Evolutionary conservation across 371 early-diverging fungal species (phyloP).

Genomic region (Mortierella sp.): DNA sequence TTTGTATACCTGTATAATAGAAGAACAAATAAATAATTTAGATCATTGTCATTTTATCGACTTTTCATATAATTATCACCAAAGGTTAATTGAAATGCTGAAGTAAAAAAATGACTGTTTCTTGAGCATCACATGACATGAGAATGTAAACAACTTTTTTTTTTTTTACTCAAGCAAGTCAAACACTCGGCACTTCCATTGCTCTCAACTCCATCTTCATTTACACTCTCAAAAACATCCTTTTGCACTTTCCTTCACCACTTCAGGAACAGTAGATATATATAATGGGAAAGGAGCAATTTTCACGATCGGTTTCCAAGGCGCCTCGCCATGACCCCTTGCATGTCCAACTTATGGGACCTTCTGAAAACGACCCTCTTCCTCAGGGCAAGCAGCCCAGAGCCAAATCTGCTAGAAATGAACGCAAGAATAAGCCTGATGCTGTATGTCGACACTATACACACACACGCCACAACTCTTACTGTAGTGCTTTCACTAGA

Average conservation of each 20-base stretch:
- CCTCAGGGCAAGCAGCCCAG: slow-evolving; percentile 60
- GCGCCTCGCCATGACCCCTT: slow-evolving; percentile 81
- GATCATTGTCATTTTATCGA: too few relatives aligned
- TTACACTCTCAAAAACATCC: not conserved
- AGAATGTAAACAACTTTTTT: slow-evolving; percentile 13
- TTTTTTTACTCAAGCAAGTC: slow-evolving; percentile 8
- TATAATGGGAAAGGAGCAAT: slow-evolving; percentile 51
- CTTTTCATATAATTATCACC: too few relatives aligned
- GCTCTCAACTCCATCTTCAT: not conserved
- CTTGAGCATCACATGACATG: not conserved
- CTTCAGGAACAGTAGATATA: slow-evolving; percentile 8
- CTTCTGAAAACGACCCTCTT: slow-evolving; percentile 66
- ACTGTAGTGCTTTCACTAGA: not conserved
- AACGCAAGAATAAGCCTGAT: slow-evolving; percentile 65
- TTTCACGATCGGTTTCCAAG: slow-evolving; percentile 27
- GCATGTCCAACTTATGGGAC: slow-evolving; percentile 72
- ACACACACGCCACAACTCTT: not conserved
- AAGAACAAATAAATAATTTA: not conserved
- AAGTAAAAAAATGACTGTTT: slow-evolving; percentile 11
- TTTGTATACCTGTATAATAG: not conserved
- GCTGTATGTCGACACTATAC: slow-evolving; percentile 27
- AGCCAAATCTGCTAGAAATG: slow-evolving; percentile 71
- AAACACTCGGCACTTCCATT: not conserved
- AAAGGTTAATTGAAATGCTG: too few relatives aligned
- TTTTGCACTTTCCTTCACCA: not conserved